phyloP scores from a whole-genome alignment of 148 eudicot genomes.

The Vaccinium macrocarpon region DNA sequence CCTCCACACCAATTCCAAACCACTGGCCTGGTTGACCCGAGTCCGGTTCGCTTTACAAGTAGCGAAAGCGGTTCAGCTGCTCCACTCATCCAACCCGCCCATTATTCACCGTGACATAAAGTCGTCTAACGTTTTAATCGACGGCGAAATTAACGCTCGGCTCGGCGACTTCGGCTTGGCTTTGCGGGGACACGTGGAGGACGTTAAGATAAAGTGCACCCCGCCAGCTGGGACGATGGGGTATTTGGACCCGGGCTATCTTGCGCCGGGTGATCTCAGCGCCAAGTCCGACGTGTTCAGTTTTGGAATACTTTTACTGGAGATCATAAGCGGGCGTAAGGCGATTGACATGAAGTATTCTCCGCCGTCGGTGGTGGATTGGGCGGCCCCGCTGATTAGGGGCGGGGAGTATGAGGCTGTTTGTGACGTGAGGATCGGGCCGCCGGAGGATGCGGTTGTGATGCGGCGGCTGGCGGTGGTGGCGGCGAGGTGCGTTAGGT shows the following conservation, averaged over 20 bases:
- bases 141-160: conserved; percentile 47
- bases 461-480: conserved; percentile 40
- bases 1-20: conserved; percentile 36
- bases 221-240: conserved; percentile 97
- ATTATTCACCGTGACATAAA: conserved; percentile 82
- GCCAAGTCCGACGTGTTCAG: conserved; percentile 75
- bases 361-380: conserved; percentile 78
- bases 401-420: conserved; percentile 34
- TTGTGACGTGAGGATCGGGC: conserved; percentile 53
- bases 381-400: conserved; percentile 70
- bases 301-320: conserved; percentile 69
- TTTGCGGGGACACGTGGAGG: conserved; percentile 62
- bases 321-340: conserved; percentile 68
- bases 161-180: conserved; percentile 88
- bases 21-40: conserved; percentile 46
- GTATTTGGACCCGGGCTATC: conserved; percentile 76
- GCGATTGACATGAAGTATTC: conserved; percentile 76
- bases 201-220: conserved; percentile 37
- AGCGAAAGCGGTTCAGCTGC: conserved; percentile 51
- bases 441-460: conserved; percentile 33
- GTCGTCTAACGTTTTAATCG: conserved; percentile 68
- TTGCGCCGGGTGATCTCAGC: conserved; percentile 68
- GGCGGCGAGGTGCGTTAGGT: conserved; percentile 65
- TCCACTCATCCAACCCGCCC: conserved; percentile 64
- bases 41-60: conserved; percentile 54